Conservation (phyloP, 2,329 filamentous ascomycete genomes). For the Monilinia vaccinii-corymbosi region DNA sequence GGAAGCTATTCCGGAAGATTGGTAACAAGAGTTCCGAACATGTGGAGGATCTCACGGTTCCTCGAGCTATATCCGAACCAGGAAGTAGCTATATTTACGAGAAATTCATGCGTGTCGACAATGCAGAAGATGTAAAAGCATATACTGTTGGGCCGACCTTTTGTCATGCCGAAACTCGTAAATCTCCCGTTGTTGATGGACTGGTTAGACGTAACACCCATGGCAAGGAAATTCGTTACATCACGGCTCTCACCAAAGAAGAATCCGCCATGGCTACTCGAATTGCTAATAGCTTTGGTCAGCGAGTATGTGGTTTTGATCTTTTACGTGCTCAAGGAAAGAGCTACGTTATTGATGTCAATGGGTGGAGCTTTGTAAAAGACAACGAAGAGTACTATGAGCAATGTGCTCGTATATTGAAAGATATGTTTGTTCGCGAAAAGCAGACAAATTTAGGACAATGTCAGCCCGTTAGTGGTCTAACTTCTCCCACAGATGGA, state of each 20-base stretch:
- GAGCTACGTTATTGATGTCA: constrained; percentile 97
- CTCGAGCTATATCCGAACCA: constrained; percentile 72
- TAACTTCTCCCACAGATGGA: constrained; percentile 16
- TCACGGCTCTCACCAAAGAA: constrained; percentile 71
- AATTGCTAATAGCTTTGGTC: constrained; percentile 86
- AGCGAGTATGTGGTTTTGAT: constrained; percentile 93
- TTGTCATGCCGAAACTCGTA: constrained; percentile 94
- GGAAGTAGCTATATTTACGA: constrained; percentile 90
- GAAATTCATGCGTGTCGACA: constrained; percentile 92
- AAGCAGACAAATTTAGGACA: constrained; percentile 46
- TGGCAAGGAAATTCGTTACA: constrained; percentile 92
- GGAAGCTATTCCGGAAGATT: constrained; percentile 90
- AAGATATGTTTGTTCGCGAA: constrained; percentile 79
- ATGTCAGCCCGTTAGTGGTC: constrained; percentile 30
- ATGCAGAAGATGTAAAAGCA: constrained; percentile 95
- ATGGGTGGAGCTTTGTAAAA: constrained; percentile 99
- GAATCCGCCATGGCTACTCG: constrained; percentile 82
- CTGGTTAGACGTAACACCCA: constrained; percentile 93
- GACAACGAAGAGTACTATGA: constrained; percentile 99
- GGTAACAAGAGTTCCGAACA: constrained; percentile 99
- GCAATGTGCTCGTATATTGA: constrained; percentile 76
- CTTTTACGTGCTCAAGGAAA: constrained; percentile 78
- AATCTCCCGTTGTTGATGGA: constrained; percentile 94
- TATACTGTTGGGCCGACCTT: constrained; percentile 92
- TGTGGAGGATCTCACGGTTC: constrained; percentile 65